Conservation (phyloP, 2,329 filamentous ascomycete species). For the Fusarium tricinctum region DNA sequence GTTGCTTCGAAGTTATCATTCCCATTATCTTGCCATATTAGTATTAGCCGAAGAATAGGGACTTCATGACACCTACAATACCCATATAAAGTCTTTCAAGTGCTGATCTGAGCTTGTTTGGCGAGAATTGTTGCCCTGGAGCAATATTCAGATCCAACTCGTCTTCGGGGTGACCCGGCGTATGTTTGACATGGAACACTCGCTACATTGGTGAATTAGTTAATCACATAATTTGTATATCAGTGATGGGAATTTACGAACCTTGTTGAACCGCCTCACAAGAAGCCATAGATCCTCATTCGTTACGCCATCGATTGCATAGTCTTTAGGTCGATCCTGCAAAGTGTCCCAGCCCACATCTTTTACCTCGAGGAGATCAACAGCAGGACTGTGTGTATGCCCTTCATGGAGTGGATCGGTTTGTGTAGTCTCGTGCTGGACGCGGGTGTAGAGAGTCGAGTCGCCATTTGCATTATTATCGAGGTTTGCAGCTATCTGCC, state of each 20-base stretch:
- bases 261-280: constrained; percentile 31
- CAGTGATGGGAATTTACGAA: not conserved
- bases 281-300: constrained; percentile 33
- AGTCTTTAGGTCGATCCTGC: not conserved
- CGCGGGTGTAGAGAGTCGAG: not conserved
- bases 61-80: constrained; percentile 64
- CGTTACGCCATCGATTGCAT: not conserved
- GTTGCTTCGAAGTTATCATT: constrained; percentile 61
- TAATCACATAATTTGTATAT: not conserved
- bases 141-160: constrained; percentile 55
- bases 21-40: not conserved
- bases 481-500: constrained; percentile 15
- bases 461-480: not conserved
- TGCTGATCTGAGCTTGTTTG: constrained; percentile 81
- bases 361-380: not conserved
- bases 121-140: constrained; percentile 83
- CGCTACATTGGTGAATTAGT: not conserved
- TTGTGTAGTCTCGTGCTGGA: not conserved
- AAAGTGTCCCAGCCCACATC: constrained; percentile 10
- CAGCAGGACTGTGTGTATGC: rapidly evolving
- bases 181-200: constrained; percentile 28
- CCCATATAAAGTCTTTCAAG: constrained; percentile 84
- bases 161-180: not conserved
- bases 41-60: not conserved
- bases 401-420: rapidly evolving